A percentile compares a stretch with the other conserved stretches of the same genome.
Evolutionary conservation across 2,329 filamentous ascomycete species (phyloP).

Genomic region (Ophiostoma perfectum): DNA sequence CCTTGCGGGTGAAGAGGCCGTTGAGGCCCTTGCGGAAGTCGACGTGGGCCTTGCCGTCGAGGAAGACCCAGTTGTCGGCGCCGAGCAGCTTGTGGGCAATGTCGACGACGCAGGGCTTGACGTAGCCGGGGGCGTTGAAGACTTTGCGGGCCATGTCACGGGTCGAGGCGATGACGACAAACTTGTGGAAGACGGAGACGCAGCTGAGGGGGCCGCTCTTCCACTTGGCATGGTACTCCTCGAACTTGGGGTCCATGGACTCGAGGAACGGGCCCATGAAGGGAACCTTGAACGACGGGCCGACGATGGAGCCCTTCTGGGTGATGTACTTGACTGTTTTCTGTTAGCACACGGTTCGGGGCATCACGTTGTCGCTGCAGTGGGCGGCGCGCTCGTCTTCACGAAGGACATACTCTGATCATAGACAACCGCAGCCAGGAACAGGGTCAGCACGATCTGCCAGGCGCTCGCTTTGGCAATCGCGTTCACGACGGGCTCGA

Average conservation of each 20-base stretch:
- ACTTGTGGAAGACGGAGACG: slow-evolving; percentile 99
- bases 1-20: slow-evolving; percentile 84
- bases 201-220: slow-evolving; percentile 85
- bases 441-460: slow-evolving; percentile 62
- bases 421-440: slow-evolving; percentile 70
- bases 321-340: slow-evolving; percentile 64
- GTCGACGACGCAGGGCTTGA: slow-evolving; percentile 96
- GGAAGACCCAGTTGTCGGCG: slow-evolving; percentile 90
- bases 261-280: slow-evolving; percentile 95
- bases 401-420: slow-evolving; percentile 65
- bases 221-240: slow-evolving; percentile 91
- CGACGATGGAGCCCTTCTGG: slow-evolving; percentile 70
- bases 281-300: slow-evolving; percentile 69
- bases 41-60: slow-evolving; percentile 90
- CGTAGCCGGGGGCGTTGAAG: slow-evolving; percentile 86
- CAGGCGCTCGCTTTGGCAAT: slow-evolving; percentile 53
- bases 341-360: background rate
- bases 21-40: slow-evolving; percentile 98
- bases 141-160: slow-evolving; percentile 95
- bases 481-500: slow-evolving; percentile 51
- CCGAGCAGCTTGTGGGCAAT: slow-evolving; percentile 89
- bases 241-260: slow-evolving; percentile 86
- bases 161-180: slow-evolving; percentile 86
- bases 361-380: background rate
- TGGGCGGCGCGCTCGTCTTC: no score